Percentiles rank a stretch among this genome's conserved stretches.
Conservation (phyloP, 1,284 basidiomycete species). For the Boletus calvinii region DNA sequence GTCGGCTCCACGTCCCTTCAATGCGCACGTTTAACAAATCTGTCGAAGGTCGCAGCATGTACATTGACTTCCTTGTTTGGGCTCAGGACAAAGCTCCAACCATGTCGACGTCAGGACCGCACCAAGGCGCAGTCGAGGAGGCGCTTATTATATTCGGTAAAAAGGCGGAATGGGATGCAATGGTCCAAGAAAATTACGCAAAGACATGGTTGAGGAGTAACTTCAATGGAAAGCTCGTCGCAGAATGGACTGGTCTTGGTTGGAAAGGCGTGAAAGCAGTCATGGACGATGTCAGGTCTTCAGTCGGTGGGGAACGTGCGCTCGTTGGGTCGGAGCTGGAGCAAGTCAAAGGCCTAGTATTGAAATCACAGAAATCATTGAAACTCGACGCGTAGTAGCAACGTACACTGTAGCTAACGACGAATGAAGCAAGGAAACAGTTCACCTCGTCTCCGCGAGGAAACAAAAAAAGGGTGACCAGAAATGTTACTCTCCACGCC, state of each 20-base stretch:
- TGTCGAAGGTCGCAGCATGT: slow-evolving; percentile 55
- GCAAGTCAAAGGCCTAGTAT: slow-evolving; percentile 33
- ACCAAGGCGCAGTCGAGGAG: slow-evolving; percentile 36
- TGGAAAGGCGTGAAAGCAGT: slow-evolving; percentile 50
- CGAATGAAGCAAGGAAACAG: not conserved
- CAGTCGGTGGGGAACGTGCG: slow-evolving; percentile 40
- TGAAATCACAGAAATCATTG: slow-evolving; percentile 28
- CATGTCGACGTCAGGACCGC: slow-evolving; percentile 1
- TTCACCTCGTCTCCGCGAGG: not conserved
- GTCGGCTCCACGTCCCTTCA: slow-evolving; percentile 23
- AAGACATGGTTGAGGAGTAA: slow-evolving; percentile 41
- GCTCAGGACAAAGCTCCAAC: slow-evolving; percentile 29
- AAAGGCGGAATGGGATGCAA: slow-evolving; percentile 46
- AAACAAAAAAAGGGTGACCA: not conserved
- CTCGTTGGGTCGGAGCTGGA: slow-evolving; percentile 37
- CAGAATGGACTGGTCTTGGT: slow-evolving; percentile 51
- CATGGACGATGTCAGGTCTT: slow-evolving; percentile 47
- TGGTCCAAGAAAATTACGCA: slow-evolving; percentile 33
- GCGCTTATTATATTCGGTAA: slow-evolving; percentile 56
- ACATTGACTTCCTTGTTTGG: slow-evolving; percentile 55
- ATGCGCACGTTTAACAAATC: slow-evolving; percentile 43
- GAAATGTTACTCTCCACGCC: slow-evolving; percentile 2
- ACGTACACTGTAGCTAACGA: slow-evolving; percentile 3
- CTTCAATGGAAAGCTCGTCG: slow-evolving; percentile 53
- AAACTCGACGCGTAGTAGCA: slow-evolving; percentile 16